phyloP scores from a whole-genome alignment of 179 eudicot genomes.

The Nepenthes alata region DNA sequence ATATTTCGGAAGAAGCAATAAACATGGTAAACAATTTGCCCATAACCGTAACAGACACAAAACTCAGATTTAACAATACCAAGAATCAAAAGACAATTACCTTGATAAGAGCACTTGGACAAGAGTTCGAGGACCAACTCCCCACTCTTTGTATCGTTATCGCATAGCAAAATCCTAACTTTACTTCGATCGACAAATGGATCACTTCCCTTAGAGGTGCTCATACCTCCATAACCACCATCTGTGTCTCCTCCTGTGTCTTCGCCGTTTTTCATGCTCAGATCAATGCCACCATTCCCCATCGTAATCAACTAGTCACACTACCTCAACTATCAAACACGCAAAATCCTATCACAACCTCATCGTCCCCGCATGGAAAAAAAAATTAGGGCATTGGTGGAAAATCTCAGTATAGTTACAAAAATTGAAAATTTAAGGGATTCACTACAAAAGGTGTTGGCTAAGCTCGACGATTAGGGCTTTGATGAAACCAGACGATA shows the following conservation, averaged over 20 bases:
- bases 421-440: too few species aligned
- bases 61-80: conserved; percentile 1
- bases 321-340: conserved; percentile 1
- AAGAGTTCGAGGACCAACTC: conserved; percentile 53
- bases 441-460: too few species aligned
- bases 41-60: neutral
- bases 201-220: conserved; percentile 31
- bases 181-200: conserved; percentile 77
- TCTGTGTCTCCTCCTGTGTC: neutral
- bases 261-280: conserved; percentile 6
- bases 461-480: too few species aligned
- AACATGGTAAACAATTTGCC: too few species aligned
- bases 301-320: conserved; percentile 15
- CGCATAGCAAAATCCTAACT: conserved; percentile 79
- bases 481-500: too few species aligned
- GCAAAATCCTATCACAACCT: conserved; percentile 8
- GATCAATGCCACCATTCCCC: conserved; percentile 34
- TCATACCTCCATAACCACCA: conserved; percentile 11
- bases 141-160: conserved; percentile 51
- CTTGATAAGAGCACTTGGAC: conserved; percentile 80
- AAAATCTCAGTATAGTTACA: too few species aligned
- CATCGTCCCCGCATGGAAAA: conserved; percentile 6
- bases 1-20: too few species aligned
- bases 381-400: too few species aligned
- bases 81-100: conserved; percentile 19